These are phyloP conservation scores for Pythium periplocum DNA, from an alignment of 352 stramenopile species.

Conservation along the genomic window DNA sequence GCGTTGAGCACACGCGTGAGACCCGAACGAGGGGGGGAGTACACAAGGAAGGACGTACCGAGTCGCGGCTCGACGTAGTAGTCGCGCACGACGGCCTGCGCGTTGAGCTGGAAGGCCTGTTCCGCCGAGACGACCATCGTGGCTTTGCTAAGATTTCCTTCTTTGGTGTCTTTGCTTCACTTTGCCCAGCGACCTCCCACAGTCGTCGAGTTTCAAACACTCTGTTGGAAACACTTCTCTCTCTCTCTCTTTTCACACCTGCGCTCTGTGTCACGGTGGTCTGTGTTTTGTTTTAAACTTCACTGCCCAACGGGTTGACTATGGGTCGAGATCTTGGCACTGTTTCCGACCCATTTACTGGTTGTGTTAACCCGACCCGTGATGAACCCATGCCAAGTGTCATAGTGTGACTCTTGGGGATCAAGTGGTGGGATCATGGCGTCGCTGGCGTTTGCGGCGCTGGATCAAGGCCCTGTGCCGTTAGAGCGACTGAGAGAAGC, in stretches of 20 bases:
- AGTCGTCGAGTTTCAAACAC: no score
- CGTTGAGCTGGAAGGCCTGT: constrained; percentile 68
- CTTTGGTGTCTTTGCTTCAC: constrained; percentile 3
- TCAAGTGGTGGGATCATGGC: neutral
- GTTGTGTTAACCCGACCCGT: neutral
- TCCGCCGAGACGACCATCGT: constrained; percentile 54
- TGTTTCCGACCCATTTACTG: no score
- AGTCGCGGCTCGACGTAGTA: constrained; percentile 85
- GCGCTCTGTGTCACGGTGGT: neutral
- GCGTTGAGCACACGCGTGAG: neutral
- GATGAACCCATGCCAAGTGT: neutral
- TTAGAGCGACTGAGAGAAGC: constrained; percentile 32
- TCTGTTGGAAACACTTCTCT: neutral
- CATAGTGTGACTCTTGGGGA: neutral
- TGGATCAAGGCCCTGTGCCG: constrained; percentile 4
- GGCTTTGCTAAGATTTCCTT: constrained; percentile 4
- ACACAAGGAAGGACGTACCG: constrained; percentile 28
- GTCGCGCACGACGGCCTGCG: constrained; percentile 76
- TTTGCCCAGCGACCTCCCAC: neutral
- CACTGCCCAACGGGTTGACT: neutral
- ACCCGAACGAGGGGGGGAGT: neutral
- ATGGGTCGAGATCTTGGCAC: neutral
- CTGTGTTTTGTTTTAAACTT: neutral
- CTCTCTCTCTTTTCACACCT: neutral
- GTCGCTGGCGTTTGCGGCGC: constrained; percentile 7